These are phyloP conservation scores for Corinectria fuckeliana DNA, from an alignment of 2,329 filamentous ascomycete species.

Conservation along the genomic window DNA sequence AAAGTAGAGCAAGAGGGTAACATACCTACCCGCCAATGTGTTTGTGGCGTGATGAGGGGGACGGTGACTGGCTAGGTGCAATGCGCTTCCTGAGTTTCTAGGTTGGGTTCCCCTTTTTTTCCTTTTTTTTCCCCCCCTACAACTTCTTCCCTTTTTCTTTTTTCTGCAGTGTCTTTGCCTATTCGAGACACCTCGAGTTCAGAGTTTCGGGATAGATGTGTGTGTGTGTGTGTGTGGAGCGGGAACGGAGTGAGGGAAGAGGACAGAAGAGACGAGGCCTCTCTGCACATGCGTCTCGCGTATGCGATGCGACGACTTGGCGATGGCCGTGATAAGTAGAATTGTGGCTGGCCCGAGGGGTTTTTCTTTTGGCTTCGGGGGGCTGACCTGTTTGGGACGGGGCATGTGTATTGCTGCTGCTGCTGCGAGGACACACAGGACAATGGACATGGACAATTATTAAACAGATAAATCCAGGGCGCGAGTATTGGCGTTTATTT, in stretches of 20 bases:
- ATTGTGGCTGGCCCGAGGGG: too few relatives aligned
- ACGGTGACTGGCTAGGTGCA: not conserved
- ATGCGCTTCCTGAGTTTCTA: not conserved
- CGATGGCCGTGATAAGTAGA: conserved; percentile 22
- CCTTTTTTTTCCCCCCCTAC: too few relatives aligned
- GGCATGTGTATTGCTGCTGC: not conserved
- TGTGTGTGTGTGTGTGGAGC: not conserved
- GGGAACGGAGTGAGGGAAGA: not conserved
- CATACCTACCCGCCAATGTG: not conserved
- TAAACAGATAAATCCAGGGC: too few relatives aligned
- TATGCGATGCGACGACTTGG: conserved; percentile 25
- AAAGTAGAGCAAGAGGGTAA: not conserved
- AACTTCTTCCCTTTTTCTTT: not conserved
- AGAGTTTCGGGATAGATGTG: not conserved
- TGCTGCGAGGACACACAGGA: not conserved
- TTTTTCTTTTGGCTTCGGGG: not conserved
- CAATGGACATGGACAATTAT: not conserved
- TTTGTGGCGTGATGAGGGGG: not conserved
- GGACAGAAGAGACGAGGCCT: not conserved
- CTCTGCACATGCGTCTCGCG: conserved; percentile 3
- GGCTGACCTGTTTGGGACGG: not conserved
- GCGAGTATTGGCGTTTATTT: too few relatives aligned
- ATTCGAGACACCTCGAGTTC: not conserved
- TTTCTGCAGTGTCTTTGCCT: not conserved
- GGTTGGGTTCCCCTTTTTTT: not conserved